Evolutionary conservation across 1,284 basidiomycete species (phyloP).

Genomic region (Clitocybe nebularis): DNA sequence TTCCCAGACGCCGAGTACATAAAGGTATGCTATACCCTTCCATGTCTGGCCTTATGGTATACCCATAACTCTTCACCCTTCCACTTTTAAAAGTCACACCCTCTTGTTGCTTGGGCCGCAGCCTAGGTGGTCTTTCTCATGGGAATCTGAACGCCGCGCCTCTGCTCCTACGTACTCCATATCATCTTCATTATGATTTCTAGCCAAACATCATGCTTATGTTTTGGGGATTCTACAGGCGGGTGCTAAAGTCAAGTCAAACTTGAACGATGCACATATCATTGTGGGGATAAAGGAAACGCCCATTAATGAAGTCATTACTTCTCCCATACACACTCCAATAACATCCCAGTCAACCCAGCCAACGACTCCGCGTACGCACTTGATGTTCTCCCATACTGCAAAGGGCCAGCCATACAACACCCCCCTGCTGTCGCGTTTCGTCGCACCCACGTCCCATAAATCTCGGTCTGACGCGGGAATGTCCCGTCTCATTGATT

Average conservation of each 20-base stretch:
- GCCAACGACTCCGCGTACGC: slow-evolving; percentile 41
- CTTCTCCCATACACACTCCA: slow-evolving; percentile 28
- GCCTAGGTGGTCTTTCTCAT: slow-evolving; percentile 3
- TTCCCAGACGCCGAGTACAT: slow-evolving; percentile 63
- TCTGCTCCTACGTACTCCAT: slow-evolving; percentile 7
- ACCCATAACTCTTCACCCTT: slow-evolving; percentile 4
- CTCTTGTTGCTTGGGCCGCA: slow-evolving; percentile 1
- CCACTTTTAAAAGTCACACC: slow-evolving; percentile 7
- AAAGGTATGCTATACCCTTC: slow-evolving; percentile 41
- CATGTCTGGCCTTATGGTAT: slow-evolving; percentile 1
- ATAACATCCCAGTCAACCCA: slow-evolving; percentile 2
- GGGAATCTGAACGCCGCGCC: slow-evolving; percentile 1
- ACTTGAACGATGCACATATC: slow-evolving; percentile 67
- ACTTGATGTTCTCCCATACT: slow-evolving; percentile 90
- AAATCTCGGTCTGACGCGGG: slow-evolving; percentile 14
- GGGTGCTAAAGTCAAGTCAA: slow-evolving; percentile 63
- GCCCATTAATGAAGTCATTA: slow-evolving; percentile 60
- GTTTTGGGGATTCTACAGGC: slow-evolving; percentile 47
- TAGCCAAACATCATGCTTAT: slow-evolving; percentile 3
- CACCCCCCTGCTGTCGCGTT: slow-evolving; percentile 69
- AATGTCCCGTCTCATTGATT: slow-evolving; percentile 70
- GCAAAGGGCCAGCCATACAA: slow-evolving; percentile 87
- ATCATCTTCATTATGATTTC: slow-evolving; percentile 7
- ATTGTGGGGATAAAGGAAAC: slow-evolving; percentile 88
- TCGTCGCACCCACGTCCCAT: slow-evolving; percentile 34